Evolutionary conservation across 139 green algal species (phyloP), one percentile per base, ranked within the genome.

Genomic region (Mesostigma viride): DNA sequence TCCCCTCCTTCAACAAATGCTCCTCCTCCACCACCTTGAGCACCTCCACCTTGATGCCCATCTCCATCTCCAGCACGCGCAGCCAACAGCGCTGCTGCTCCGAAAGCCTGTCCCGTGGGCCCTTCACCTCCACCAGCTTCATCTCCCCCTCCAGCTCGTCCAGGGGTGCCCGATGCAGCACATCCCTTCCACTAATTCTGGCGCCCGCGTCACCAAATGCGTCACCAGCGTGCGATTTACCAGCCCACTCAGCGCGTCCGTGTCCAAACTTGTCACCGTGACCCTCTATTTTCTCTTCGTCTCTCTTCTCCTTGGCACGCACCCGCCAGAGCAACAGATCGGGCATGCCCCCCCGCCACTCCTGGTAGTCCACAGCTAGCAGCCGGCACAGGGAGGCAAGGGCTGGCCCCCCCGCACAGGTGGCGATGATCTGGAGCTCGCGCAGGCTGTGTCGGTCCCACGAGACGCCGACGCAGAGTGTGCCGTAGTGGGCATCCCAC

Each of bases 51-150:
- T 70, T 24, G 14, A 78, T 28, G 14, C 71, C 71, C n/a, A 28
- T n/a, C n/a, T n/a, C 44, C 11, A 6, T 17, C 8, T 35, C 11
- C 17, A 76, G 48, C 3, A n/a, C 62, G 6, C 8, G 20, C 0
- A 79, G 24, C 73, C 73, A 79, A 20, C 36, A 64, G 2, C 46
- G 48, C 62, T 79, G 73, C 45, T 79, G 58, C 24, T 79, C 66
- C 0, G 71, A 75, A 26, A 80, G 46, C 5, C 31, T 20, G 57
- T 79, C 73, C 32, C 73, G 28, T 24, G 73, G 73, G 3, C 73
- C 73, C 65, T 79, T 79, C 62, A 79, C 73, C 71, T 79, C 73
- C 46, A 81, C 71, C 62, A 79, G 71, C 30, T 79, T 80, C 17
- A 69, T 72, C 48, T 70, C 48, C 62, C 69, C 17, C n/a, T 6